Evolutionary conservation across 495 filamentous ascomycete species (phyloP), one percentile per base, ranked within the genome.

Genomic region (Rhizodiscina lignyota): DNA sequence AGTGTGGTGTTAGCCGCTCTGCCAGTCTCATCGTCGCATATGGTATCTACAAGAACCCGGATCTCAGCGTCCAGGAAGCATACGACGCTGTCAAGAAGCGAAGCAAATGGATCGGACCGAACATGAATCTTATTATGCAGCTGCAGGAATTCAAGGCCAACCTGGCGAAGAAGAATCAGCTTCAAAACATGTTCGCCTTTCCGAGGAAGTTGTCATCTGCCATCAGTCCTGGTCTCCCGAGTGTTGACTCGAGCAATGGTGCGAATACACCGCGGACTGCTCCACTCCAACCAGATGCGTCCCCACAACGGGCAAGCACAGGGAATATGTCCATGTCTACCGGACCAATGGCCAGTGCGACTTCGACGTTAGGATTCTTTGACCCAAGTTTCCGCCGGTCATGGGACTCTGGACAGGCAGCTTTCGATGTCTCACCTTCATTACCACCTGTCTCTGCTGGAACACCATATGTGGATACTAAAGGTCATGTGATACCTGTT

Each of bases 101-200:
- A 50, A 94, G 87, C 50, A 73, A 70, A 43, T 97, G 89, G 89
- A 92, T 97, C 36, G 86, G 85, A 11, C 89, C 89, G 1, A 97
- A 97, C 51, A 97, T 97, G 89, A 84, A 81, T 43, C 62, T 97
- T 24, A 94, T 97, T 55, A 96, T 94, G 59, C 87, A 89, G 54
- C 64, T 97, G 34, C 87, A 91, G 26, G 89, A 97, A 50, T 97
- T 93, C 56, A 70, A 81, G 40, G 73, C 74, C 43, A 70, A 74
- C 41, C 58, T 84, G n/a, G n/a, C n/a, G n/a, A n/a, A n/a, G n/a
- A n/a, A n/a, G n/a, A n/a, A n/a, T n/a, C n/a, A n/a, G n/a, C n/a
- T n/a, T n/a, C n/a, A n/a, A n/a, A n/a, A n/a, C n/a, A n/a, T n/a
- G n/a, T n/a, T n/a, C n/a, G n/a, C 5, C 45, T 66, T 41, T 13